Evolutionary conservation across 441 rosid species (phyloP).

Genomic region (Eutrema salsugineum): DNA sequence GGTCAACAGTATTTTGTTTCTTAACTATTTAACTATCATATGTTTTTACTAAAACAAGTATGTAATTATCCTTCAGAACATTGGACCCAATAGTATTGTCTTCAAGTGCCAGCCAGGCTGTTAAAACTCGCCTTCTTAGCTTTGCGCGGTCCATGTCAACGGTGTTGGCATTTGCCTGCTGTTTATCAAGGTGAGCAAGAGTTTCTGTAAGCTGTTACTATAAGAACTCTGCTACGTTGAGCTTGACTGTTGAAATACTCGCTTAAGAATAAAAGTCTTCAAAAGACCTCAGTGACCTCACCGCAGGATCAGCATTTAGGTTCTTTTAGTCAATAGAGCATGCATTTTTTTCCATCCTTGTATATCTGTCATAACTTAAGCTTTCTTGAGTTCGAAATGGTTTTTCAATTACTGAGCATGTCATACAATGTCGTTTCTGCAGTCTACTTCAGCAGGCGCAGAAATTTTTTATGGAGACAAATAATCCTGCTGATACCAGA

Average conservation of each 20-base stretch:
- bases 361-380: neutral
- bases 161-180: constrained; percentile 64
- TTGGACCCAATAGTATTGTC: constrained; percentile 61
- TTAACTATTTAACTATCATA: neutral
- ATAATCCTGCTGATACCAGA: constrained; percentile 45
- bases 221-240: neutral
- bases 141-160: constrained; percentile 58
- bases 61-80: constrained; percentile 41
- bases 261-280: neutral
- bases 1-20: constrained; percentile 31
- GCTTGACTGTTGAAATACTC: constrained; percentile 4
- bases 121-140: constrained; percentile 62
- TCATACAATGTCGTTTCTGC: constrained; percentile 27
- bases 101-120: constrained; percentile 59
- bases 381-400: neutral
- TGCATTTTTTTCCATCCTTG: neutral
- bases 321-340: neutral
- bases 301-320: neutral
- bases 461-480: constrained; percentile 48
- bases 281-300: neutral
- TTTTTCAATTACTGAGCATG: constrained; percentile 12
- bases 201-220: constrained; percentile 9
- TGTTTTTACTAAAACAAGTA: constrained; percentile 23
- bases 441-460: constrained; percentile 60
- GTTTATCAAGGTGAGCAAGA: constrained; percentile 60